Base-by-base conservation (phyloP, 192 early-diverging fungal genomes). In the Podila clonocystis region DNA sequence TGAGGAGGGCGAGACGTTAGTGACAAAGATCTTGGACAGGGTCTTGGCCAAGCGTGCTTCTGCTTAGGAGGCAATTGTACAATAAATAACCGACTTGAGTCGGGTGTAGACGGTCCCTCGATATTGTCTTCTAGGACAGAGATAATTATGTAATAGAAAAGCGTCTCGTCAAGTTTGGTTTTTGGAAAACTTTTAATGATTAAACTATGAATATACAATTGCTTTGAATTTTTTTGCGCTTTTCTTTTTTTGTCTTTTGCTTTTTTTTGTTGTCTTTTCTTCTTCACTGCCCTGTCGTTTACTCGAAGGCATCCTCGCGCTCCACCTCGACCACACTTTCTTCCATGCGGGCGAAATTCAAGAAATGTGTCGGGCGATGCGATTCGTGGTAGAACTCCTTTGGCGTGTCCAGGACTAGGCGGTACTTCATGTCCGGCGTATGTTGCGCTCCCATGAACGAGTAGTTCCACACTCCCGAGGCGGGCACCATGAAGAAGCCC, bases 401-500 rank as follows among this genome's bases (percentile, higher is more conserved):
- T 13, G 98, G 97, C 38, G 93, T 90, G 70, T 98, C 98, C 63
- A 99, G 84, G 50, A 90, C 91, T 62, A 98, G 82, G 9, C 86
- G 84, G 72, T 99, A 98, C 72, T 94, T 94, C 98, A 98, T 98
- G 61, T 96, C 95, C 0, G 92, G 87, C 29, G 93, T 90, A 72
- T 97, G 95, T 67, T 91, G 93, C 12, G 98, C 94, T 12, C 97
- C 98, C 96, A 98, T 97, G 83, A 99, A 98, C 85, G 96, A 96
- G 85, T 98, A 98, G 85, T 99, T 99, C 98, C 98, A 99, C 63
- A 98, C 85, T 41, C 94, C 95, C 49, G 96, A 94, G 49, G 92
- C 92, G 0, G 98, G 98, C 3, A 98, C 97, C 96, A 99, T 96
- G 66, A 99, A 99, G 91, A 93, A 97, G 41, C 98, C 98, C 68